Base-by-base conservation (phyloP, 306 rosid species). In the Citrullus amarus region DNA sequence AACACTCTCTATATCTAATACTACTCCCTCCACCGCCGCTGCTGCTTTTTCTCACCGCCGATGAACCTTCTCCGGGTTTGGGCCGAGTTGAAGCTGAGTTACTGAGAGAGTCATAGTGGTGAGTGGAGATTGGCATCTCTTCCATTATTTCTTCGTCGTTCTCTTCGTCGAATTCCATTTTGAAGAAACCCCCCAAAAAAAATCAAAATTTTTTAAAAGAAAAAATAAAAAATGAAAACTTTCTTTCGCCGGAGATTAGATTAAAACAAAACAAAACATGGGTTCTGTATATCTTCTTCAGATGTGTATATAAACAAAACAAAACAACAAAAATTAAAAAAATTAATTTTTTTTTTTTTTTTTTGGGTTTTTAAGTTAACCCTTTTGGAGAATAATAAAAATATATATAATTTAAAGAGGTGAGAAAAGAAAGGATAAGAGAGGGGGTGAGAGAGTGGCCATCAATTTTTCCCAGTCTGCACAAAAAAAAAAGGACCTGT, bases 141-240 rank as follows among this genome's bases (percentile, higher is more conserved):
- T 80, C 88, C 80, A 74, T 83, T 55, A 68, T 82, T 60, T 86
- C 87, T 88, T 84, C 92, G 30, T 87, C 96, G 83, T 89, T 89
- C 44, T 88, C 90, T 22, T 88, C 89, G 9, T 87, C 91, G 68
- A 90, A 91, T 32, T 91, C 98, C 98, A 93, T 93, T 22, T 50
- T 34, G 2, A 0, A 15, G 5, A 15, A 66, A 16, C 2, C 57
- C 57, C 48, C 14, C 3, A 16, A 34, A 16, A 34, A 28, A 62
- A 32, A 3, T 1, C 10, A 43, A 0, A 9, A 11, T 12, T 48
- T 48, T 30, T 14, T 2, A 2, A 1, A 14, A 20, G 15, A 12
- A 22, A 25, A 60, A 60, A 51, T 14, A 6, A 69, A 41, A 43
- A 65, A 36, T 3, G 11, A 36, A 65, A 65, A 0, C 20, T 36